These are phyloP conservation scores for Ceratocystis colombiana DNA, from an alignment of 2,329 filamentous ascomycete genomes.

Conservation along the genomic window DNA sequence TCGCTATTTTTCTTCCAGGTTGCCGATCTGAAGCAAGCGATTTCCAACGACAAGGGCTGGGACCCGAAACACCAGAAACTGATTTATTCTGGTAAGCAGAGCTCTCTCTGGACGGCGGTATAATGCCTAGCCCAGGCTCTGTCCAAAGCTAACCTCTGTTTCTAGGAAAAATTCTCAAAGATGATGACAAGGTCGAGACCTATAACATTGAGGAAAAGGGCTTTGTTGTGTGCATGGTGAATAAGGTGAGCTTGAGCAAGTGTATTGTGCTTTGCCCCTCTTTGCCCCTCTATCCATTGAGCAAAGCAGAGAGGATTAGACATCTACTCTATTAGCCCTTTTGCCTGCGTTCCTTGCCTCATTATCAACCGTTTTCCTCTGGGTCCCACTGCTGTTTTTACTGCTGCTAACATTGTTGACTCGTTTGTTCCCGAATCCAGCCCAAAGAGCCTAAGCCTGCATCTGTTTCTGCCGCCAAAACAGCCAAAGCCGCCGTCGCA, in stretches of 20 bases:
- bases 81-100: constrained; percentile 80
- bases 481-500: constrained; percentile 48
- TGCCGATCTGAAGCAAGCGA: constrained; percentile 83
- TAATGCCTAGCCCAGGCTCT: background rate
- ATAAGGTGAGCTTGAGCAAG: constrained; percentile 56
- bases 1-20: constrained; percentile 48
- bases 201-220: constrained; percentile 99
- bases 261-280: background rate
- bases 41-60: constrained; percentile 87
- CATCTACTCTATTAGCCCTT: background rate
- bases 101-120: background rate
- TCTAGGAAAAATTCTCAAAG: constrained; percentile 91
- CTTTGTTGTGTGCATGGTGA: constrained; percentile 97
- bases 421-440: constrained; percentile 28
- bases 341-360: too few species aligned
- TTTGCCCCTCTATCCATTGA: background rate
- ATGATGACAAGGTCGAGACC: constrained; percentile 90
- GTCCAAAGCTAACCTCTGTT: background rate
- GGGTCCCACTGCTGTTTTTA: background rate
- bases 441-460: constrained; percentile 60
- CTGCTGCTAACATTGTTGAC: background rate
- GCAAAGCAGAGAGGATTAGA: too few species aligned
- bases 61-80: constrained; percentile 84
- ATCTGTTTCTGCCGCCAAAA: constrained; percentile 41
- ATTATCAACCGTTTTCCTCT: background rate